Conservation (phyloP, 2,329 filamentous ascomycete species). For the Aureobasidium lini region DNA sequence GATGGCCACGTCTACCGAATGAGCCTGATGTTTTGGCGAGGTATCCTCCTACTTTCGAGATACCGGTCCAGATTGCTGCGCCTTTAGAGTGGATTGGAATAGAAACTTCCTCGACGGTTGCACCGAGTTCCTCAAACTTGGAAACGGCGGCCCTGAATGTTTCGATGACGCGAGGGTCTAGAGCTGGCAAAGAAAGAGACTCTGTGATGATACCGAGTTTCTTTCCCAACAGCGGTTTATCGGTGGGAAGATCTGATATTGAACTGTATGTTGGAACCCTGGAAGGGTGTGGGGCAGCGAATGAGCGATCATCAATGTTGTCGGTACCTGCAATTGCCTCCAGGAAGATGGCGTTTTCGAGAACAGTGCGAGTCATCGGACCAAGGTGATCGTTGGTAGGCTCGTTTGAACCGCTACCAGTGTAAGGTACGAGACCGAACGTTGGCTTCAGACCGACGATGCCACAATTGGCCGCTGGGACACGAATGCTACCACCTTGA, state of each 20-base stretch:
- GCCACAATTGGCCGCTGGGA: conserved; percentile 21
- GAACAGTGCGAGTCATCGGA: conserved; percentile 34
- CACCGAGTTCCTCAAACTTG: conserved; percentile 40
- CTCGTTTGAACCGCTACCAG: conserved; percentile 34
- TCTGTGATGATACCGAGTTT: conserved; percentile 28
- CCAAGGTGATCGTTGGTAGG: conserved; percentile 41
- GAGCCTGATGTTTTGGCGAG: conserved; percentile 34
- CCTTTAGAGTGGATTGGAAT: conserved; percentile 44
- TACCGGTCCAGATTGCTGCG: conserved; percentile 43
- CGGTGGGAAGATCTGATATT: conserved; percentile 15
- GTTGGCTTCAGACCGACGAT: conserved; percentile 33
- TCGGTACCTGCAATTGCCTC: conserved; percentile 38
- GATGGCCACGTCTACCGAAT: conserved; percentile 41
- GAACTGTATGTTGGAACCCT: conserved; percentile 24
- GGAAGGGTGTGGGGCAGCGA: conserved; percentile 26
- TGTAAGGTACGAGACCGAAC: conserved; percentile 38
- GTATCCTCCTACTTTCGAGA: conserved; percentile 36
- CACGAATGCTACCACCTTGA: conserved; percentile 22
- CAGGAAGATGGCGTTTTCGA: conserved; percentile 34
- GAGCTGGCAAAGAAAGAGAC: conserved; percentile 24
- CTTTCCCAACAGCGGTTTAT: conserved; percentile 23
- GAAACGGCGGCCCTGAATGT: conserved; percentile 37
- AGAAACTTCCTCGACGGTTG: conserved; percentile 43
- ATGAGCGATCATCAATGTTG: conserved; percentile 34
- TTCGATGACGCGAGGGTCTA: conserved; percentile 34